Conservation (phyloP, 1,284 basidiomycete species). For the Sporisorium graminicola region DNA sequence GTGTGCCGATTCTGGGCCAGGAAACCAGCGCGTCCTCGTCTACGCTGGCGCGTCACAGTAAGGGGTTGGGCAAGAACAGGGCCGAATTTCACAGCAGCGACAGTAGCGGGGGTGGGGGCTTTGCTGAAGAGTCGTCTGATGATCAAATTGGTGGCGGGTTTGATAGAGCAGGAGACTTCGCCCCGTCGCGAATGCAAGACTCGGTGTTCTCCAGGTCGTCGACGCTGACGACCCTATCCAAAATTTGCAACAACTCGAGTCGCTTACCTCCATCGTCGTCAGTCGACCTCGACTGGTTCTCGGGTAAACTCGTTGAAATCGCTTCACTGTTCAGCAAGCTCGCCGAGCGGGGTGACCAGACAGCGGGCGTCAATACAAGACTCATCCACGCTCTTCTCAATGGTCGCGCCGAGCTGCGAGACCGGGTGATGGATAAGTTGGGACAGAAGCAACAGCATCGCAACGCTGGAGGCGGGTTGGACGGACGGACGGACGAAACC, state of each 20-base stretch:
- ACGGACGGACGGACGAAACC: too few species aligned
- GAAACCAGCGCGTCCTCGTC: not conserved
- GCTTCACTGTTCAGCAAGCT: slow-evolving; percentile 21
- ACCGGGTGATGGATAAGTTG: slow-evolving; percentile 24
- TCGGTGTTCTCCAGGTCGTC: slow-evolving; percentile 14
- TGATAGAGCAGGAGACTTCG: slow-evolving; percentile 18
- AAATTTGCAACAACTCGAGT: not conserved
- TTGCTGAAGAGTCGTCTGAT: not conserved
- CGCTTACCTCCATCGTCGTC: slow-evolving; percentile 4
- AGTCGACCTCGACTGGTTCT: slow-evolving; percentile 39
- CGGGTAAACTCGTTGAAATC: slow-evolving; percentile 29
- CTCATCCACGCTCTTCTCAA: slow-evolving; percentile 31
- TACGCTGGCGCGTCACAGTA: not conserved
- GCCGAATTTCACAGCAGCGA: not conserved
- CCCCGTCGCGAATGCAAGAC: slow-evolving; percentile 14
- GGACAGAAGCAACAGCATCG: slow-evolving; percentile 17
- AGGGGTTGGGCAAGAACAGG: not conserved
- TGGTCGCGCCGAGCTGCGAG: slow-evolving; percentile 24
- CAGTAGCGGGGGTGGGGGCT: not conserved
- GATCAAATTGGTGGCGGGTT: not conserved
- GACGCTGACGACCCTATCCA: slow-evolving; percentile 1
- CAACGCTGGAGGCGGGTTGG: not conserved
- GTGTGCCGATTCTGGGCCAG: slow-evolving; percentile 28
- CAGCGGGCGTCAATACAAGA: slow-evolving; percentile 22
- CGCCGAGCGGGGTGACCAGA: slow-evolving; percentile 32